Conservation (phyloP, 495 filamentous ascomycete genomes). For the Lophiotrema nucula region DNA sequence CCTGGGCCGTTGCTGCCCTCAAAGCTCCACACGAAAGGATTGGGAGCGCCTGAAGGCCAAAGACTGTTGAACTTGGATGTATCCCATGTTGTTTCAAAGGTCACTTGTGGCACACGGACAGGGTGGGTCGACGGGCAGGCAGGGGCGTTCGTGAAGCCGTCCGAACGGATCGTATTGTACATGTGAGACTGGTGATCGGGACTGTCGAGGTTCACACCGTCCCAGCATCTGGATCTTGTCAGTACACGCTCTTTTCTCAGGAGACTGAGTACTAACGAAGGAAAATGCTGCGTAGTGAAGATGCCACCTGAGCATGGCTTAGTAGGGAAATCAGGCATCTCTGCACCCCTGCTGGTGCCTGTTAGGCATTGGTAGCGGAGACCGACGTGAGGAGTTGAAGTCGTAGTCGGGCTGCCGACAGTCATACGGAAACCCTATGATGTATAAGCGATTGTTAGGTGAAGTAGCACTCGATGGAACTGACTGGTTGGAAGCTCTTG, state of each 20-base stretch:
- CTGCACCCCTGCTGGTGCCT: conserved; percentile 42
- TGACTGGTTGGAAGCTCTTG: conserved; percentile 49
- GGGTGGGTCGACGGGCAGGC: conserved; percentile 25
- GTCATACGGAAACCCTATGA: conserved; percentile 60
- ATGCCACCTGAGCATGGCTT: conserved; percentile 49
- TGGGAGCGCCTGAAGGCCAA: conserved; percentile 13
- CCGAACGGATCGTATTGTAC: conserved; percentile 21
- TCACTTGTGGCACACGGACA: conserved; percentile 27
- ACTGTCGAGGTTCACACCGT: conserved; percentile 26
- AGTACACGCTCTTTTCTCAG: background rate
- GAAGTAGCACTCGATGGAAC: background rate
- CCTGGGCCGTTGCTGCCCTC: conserved; percentile 11
- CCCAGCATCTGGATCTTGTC: conserved; percentile 31
- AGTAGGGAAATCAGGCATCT: conserved; percentile 49
- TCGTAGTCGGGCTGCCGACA: conserved; percentile 48
- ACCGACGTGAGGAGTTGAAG: conserved; percentile 39
- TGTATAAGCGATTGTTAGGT: background rate
- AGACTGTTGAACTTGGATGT: conserved; percentile 29
- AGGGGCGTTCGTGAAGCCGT: conserved; percentile 22
- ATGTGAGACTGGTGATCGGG: conserved; percentile 33
- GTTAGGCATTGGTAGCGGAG: conserved; percentile 51
- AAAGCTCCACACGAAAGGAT: conserved; percentile 28
- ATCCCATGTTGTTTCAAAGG: conserved; percentile 29
- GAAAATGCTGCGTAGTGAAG: conserved; percentile 54
- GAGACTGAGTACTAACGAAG: conserved; percentile 39